These are phyloP conservation scores for Peronospora farinosa DNA, from an alignment of 352 stramenopile genomes.

Conservation along the genomic window DNA sequence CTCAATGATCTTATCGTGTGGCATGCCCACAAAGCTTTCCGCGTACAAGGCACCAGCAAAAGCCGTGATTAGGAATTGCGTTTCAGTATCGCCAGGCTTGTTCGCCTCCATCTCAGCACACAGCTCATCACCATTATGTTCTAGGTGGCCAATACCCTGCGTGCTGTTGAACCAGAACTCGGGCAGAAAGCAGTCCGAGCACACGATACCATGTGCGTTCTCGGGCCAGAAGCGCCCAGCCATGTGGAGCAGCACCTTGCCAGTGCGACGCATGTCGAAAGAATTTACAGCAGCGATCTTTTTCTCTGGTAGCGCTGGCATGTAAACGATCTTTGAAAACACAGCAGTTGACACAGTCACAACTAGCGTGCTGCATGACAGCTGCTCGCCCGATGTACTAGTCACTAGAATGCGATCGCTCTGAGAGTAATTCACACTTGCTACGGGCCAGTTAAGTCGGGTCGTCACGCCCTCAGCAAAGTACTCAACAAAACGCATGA, in stretches of 20 bases:
- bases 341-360: constrained; percentile 74
- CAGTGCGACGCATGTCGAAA: constrained; percentile 67
- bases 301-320: constrained; percentile 41
- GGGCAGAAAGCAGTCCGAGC: constrained; percentile 73
- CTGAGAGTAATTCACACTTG: constrained; percentile 53
- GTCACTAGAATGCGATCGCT: constrained; percentile 46
- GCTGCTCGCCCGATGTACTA: constrained; percentile 42
- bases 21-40: constrained; percentile 40
- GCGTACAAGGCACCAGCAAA: constrained; percentile 66
- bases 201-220: constrained; percentile 74
- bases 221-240: constrained; percentile 55
- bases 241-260: constrained; percentile 77
- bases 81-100: constrained; percentile 12
- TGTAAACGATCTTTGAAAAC: constrained; percentile 69
- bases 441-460: constrained; percentile 51
- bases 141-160: constrained; percentile 51
- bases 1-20: constrained; percentile 48
- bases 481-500: constrained; percentile 57
- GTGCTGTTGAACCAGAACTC: constrained; percentile 83
- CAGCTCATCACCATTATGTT: constrained; percentile 49
- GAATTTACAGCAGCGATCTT: constrained; percentile 59
- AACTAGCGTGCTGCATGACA: constrained; percentile 56
- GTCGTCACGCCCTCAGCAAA: constrained; percentile 47
- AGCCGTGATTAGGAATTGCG: constrained; percentile 69
- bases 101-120: constrained; percentile 11